Conservation (phyloP, 257 asterid species). For the Echium plantagineum region DNA sequence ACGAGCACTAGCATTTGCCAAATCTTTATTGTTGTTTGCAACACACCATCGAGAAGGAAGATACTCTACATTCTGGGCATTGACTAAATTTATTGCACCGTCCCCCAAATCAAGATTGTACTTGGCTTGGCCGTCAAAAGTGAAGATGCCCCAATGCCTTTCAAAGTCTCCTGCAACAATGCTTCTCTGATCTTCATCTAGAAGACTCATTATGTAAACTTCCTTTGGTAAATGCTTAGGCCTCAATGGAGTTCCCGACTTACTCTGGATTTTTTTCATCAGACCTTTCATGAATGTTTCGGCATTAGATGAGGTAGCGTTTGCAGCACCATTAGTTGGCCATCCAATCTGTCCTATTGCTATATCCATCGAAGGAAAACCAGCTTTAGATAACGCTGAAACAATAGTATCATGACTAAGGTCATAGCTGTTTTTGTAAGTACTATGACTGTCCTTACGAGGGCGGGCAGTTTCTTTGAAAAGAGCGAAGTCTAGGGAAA, state of each 20-base stretch:
- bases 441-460: conserved; percentile 31
- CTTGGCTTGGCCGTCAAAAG: conserved; percentile 88
- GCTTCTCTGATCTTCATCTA: conserved; percentile 71
- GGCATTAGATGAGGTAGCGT: conserved; percentile 53
- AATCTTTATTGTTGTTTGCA: conserved; percentile 55
- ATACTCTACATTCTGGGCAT: conserved; percentile 60
- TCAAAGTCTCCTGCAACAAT: conserved; percentile 43
- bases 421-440: conserved; percentile 59
- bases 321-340: conserved; percentile 83
- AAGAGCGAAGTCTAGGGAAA: conserved; percentile 64
- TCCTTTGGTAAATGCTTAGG: conserved; percentile 34
- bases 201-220: conserved; percentile 48
- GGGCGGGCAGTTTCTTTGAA: conserved; percentile 42
- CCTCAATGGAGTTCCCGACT: conserved; percentile 34
- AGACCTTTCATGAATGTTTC: conserved; percentile 51
- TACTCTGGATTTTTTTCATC: conserved; percentile 38
- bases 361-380: conserved; percentile 42
- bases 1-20: conserved; percentile 38
- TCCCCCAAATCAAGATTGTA: conserved; percentile 47
- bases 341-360: conserved; percentile 61
- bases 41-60: conserved; percentile 81
- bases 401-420: conserved; percentile 39
- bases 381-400: conserved; percentile 39
- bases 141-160: conserved; percentile 86
- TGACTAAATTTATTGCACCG: conserved; percentile 38